phyloP scores from a whole-genome alignment of 768 basidiomycete genomes.

The Russula virescens region DNA sequence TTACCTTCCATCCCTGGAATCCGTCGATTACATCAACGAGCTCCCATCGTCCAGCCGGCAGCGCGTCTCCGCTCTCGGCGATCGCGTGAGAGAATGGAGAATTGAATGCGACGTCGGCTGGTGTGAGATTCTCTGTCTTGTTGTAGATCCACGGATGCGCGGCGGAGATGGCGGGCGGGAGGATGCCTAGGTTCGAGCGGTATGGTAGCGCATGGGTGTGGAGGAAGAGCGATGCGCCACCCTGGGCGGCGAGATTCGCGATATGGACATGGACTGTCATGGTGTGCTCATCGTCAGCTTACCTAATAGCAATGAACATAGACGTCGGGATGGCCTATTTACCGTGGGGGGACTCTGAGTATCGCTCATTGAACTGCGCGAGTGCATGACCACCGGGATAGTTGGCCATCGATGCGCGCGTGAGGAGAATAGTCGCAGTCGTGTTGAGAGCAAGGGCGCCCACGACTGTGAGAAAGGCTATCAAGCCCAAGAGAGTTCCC shows the following conservation, averaged over 20 bases:
- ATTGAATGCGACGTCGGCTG: conserved; percentile 36
- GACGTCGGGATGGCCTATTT: conserved; percentile 11
- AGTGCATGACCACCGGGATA: conserved; percentile 89
- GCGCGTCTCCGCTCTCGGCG: conserved; percentile 37
- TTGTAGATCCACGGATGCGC: conserved; percentile 58
- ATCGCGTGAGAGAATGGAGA: conserved; percentile 58
- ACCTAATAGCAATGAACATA: background rate
- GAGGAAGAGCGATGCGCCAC: conserved; percentile 84
- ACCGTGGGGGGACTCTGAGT: conserved; percentile 34
- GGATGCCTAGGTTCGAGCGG: conserved; percentile 25
- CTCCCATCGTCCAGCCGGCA: conserved; percentile 36
- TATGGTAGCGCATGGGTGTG: conserved; percentile 60
- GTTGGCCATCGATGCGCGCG: conserved; percentile 60
- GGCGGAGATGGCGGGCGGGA: conserved; percentile 18
- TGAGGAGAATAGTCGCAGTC: conserved; percentile 45
- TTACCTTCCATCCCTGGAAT: conserved; percentile 39
- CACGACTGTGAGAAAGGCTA: conserved; percentile 43
- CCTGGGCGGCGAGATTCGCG: conserved; percentile 81
- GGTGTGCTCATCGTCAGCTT: conserved; percentile 12
- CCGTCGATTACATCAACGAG: conserved; percentile 40
- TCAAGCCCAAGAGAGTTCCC: conserved; percentile 39
- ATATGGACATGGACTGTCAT: conserved; percentile 63
- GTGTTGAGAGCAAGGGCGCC: conserved; percentile 51
- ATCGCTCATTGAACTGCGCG: conserved; percentile 49
- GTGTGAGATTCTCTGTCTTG: conserved; percentile 67